Conservation (phyloP, 1,139 yeast species). For the Hyphopichia buzzinii region DNA sequence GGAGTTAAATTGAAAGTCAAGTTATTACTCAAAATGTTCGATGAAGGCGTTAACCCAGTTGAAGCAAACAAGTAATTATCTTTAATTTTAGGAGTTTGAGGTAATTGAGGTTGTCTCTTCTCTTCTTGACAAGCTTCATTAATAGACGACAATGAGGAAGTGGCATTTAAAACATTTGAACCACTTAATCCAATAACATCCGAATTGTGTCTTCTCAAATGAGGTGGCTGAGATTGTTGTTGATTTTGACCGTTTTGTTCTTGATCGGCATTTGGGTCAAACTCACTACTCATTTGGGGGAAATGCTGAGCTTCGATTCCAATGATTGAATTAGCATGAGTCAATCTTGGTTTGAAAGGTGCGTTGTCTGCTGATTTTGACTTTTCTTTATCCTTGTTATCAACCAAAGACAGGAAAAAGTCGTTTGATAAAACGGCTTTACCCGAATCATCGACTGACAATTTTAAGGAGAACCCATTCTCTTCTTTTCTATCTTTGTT, state of each 20-base stretch:
- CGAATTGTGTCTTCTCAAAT: constrained; percentile 31
- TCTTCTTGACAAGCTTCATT: constrained; percentile 15
- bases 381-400: neutral
- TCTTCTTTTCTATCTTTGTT: constrained; percentile 6
- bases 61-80: constrained; percentile 29
- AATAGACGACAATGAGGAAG: constrained; percentile 8
- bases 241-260: neutral
- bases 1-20: constrained; percentile 40
- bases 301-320: constrained; percentile 26
- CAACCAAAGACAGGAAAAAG: constrained; percentile 10
- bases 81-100: constrained; percentile 38
- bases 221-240: constrained; percentile 6
- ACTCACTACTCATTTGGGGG: neutral
- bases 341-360: constrained; percentile 19
- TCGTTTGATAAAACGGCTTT: constrained; percentile 40
- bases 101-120: constrained; percentile 15
- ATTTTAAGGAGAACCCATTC: constrained; percentile 31
- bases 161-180: constrained; percentile 1
- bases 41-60: constrained; percentile 34
- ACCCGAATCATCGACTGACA: constrained; percentile 46
- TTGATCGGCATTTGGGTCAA: neutral
- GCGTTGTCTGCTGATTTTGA: neutral
- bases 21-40: constrained; percentile 9
- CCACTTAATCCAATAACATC: constrained; percentile 14
- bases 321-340: constrained; percentile 29